These are phyloP conservation scores for Ambrosiella xylebori DNA, from an alignment of 2,329 filamentous ascomycete genomes.

Conservation along the genomic window DNA sequence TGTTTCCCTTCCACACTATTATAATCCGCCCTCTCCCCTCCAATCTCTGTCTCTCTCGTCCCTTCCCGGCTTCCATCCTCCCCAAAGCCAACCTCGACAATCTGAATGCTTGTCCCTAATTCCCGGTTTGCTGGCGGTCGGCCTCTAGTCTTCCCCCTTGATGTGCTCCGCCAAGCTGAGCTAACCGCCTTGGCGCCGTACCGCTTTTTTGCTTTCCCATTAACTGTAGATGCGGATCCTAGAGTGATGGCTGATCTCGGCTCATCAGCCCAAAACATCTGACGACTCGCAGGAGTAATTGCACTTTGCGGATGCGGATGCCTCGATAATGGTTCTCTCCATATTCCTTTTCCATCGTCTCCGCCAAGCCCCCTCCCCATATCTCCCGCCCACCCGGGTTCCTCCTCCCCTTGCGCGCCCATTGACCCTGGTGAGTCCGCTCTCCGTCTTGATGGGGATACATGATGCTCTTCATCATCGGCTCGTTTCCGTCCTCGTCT, in stretches of 20 bases:
- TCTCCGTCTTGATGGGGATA: conserved; percentile 41
- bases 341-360: conserved; percentile 18
- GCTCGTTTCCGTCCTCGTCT: conserved; percentile 46
- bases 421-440: background rate
- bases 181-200: conserved; percentile 75
- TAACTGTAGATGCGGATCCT: conserved; percentile 20
- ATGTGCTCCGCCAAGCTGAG: conserved; percentile 55
- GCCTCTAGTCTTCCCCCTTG: conserved; percentile 51
- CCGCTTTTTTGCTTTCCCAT: conserved; percentile 28
- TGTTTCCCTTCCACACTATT: background rate
- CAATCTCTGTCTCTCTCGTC: no score
- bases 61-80: background rate
- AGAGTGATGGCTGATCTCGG: background rate
- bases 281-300: no score
- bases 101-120: background rate
- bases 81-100: background rate
- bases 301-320: no score
- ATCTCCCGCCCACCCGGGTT: background rate
- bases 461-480: conserved; percentile 38
- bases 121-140: conserved; percentile 40
- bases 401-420: background rate
- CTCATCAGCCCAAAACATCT: no score
- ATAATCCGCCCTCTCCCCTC: background rate
- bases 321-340: background rate
- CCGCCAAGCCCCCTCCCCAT: background rate